Evolutionary conservation across 352 stramenopile species (phyloP).

Genomic region (Phytopythium helicoides): DNA sequence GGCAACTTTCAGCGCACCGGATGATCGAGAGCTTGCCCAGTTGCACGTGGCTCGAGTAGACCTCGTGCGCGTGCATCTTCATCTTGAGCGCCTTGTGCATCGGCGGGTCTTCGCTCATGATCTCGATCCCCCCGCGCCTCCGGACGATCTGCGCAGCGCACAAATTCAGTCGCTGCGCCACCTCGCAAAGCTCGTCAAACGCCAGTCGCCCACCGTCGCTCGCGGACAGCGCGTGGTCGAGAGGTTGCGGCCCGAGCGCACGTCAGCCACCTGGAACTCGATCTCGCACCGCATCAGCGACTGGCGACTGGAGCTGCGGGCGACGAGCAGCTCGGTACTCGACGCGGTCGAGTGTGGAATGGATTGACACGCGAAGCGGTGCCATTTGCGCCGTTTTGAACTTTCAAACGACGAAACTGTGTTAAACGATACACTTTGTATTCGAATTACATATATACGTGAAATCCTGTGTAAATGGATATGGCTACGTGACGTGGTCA

Average conservation of each 20-base stretch:
- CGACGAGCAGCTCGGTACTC: neutral
- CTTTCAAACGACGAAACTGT: constrained; percentile 5
- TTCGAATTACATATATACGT: no score
- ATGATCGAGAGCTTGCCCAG: constrained; percentile 71
- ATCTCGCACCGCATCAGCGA: constrained; percentile 31
- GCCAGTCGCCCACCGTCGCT: constrained; percentile 22
- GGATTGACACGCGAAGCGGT: constrained; percentile 7
- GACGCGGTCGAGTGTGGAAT: no score
- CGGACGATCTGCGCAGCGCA: constrained; percentile 29
- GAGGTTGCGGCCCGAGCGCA: constrained; percentile 43
- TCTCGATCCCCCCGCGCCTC: constrained; percentile 49
- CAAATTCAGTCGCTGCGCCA: neutral
- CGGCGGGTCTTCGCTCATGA: constrained; percentile 46
- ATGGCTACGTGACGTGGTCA: no score
- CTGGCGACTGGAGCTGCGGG: neutral
- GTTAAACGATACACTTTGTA: neutral
- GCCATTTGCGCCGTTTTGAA: constrained; percentile 1
- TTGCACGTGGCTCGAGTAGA: constrained; percentile 65
- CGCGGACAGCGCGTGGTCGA: constrained; percentile 33
- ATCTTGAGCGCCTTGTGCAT: constrained; percentile 55
- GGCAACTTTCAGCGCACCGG: constrained; percentile 23
- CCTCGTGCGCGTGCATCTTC: constrained; percentile 44
- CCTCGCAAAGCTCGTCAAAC: neutral
- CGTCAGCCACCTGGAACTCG: constrained; percentile 61
- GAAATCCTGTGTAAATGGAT: no score